These are phyloP conservation scores for Malassezia yamatoensis DNA, from an alignment of 1,284 basidiomycete genomes.

Conservation along the genomic window DNA sequence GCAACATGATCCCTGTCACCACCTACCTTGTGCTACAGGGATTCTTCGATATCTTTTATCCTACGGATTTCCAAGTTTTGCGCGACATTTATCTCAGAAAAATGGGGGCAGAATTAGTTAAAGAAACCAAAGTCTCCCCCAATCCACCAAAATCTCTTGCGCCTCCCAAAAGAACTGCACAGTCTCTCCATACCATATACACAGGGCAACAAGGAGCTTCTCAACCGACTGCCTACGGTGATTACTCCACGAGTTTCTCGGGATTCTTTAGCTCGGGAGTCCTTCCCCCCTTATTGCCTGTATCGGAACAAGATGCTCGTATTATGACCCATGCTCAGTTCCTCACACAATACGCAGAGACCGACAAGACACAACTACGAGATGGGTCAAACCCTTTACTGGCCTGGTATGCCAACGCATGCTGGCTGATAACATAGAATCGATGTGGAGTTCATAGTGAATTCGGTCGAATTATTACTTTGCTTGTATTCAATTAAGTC, in stretches of 20 bases:
- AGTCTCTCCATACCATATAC: neutral
- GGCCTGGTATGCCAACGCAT: slow-evolving; percentile 78
- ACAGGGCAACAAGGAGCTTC: neutral
- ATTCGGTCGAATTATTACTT: neutral
- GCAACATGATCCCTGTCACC: slow-evolving; percentile 67
- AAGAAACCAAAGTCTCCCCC: neutral
- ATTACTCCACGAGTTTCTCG: slow-evolving; percentile 2
- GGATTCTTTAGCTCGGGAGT: slow-evolving; percentile 8
- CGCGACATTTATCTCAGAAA: slow-evolving; percentile 24
- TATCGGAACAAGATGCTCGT: slow-evolving; percentile 1
- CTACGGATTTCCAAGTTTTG: slow-evolving; percentile 76
- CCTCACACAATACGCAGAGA: slow-evolving; percentile 67
- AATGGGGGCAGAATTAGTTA: slow-evolving; percentile 23
- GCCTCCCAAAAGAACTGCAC: neutral
- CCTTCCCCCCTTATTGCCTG: slow-evolving; percentile 11
- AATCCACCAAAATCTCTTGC: neutral
- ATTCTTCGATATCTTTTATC: slow-evolving; percentile 98
- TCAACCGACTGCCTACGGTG: neutral
- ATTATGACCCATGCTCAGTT: slow-evolving; percentile 62
- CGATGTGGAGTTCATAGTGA: neutral
- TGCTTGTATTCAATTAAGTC: neutral
- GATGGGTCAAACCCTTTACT: slow-evolving; percentile 80
- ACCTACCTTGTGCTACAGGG: slow-evolving; percentile 89
- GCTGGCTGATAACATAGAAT: slow-evolving; percentile 49
- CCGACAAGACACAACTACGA: slow-evolving; percentile 57